Conservation (phyloP, 768 basidiomycete genomes). For the Postia placenta region DNA sequence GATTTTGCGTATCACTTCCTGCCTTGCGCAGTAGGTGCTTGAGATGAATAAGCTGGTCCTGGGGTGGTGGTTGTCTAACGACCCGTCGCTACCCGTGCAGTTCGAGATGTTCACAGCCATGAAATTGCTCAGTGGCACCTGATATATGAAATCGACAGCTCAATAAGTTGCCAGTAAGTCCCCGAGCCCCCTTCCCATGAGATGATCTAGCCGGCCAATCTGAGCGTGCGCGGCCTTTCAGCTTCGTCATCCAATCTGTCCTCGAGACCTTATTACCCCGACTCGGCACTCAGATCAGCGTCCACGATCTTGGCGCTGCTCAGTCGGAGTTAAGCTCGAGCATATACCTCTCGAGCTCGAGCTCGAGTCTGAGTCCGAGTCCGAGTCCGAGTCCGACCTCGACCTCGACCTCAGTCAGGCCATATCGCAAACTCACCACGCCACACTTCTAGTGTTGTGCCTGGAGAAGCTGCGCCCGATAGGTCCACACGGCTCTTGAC, state of each 20-base stretch:
- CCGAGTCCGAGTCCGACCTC: too few species aligned
- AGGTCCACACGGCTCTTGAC: not conserved
- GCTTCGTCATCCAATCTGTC: not conserved
- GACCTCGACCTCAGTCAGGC: too few species aligned
- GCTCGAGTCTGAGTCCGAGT: not conserved
- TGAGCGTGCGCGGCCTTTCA: not conserved
- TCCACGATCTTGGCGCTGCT: not conserved
- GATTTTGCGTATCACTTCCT: conserved; percentile 15
- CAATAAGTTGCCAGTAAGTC: not conserved
- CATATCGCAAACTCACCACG: not conserved
- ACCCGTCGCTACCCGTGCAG: too few species aligned
- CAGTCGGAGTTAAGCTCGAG: not conserved
- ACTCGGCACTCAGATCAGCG: not conserved
- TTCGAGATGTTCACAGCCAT: too few species aligned
- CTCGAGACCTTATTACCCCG: not conserved
- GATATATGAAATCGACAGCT: too few species aligned
- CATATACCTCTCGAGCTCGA: not conserved
- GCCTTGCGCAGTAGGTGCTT: not conserved
- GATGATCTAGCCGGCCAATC: not conserved
- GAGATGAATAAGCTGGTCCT: not conserved
- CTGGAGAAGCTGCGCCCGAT: not conserved
- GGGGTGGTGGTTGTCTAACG: not conserved
- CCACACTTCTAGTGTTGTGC: not conserved
- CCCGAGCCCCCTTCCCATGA: not conserved
- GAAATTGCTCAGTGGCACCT: too few species aligned